These are phyloP conservation scores for Aspergillus luchuensis DNA, from an alignment of 2,329 filamentous ascomycete genomes.

Conservation along the genomic window DNA sequence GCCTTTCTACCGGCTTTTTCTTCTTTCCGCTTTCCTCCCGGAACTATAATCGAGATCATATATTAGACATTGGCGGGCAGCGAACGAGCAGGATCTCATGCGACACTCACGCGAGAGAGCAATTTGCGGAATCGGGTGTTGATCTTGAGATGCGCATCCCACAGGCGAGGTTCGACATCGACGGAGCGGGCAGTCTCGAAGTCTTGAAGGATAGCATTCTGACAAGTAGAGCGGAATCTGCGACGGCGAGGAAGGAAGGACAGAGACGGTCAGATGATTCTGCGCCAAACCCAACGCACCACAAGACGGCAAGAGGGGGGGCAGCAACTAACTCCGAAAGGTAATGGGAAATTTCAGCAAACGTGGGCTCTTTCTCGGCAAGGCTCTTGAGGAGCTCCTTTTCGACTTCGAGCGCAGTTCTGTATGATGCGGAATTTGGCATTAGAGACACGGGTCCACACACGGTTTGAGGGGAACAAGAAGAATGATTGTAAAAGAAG, in stretches of 20 bases:
- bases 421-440: constrained; percentile 18
- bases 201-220: constrained; percentile 72
- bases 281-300: constrained; percentile 9
- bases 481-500: background rate
- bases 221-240: constrained; percentile 71
- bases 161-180: constrained; percentile 72
- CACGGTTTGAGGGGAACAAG: constrained; percentile 7
- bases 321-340: constrained; percentile 37
- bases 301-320: background rate
- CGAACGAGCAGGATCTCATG: background rate
- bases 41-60: constrained; percentile 40
- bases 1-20: constrained; percentile 62
- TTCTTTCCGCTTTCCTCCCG: constrained; percentile 54
- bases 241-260: constrained; percentile 5
- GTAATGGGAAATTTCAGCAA: constrained; percentile 52
- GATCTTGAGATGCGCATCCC: constrained; percentile 75
- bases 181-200: constrained; percentile 49
- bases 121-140: constrained; percentile 76
- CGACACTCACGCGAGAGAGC: constrained; percentile 55
- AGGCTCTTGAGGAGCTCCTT: constrained; percentile 52
- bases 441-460: constrained; percentile 23
- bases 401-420: constrained; percentile 49
- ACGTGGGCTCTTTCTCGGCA: constrained; percentile 52
- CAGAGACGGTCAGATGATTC: constrained; percentile 7
- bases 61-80: constrained; percentile 7